These are phyloP conservation scores for Tetramitus jugosus DNA, from an alignment of 208 protist species.

Conservation along the genomic window DNA sequence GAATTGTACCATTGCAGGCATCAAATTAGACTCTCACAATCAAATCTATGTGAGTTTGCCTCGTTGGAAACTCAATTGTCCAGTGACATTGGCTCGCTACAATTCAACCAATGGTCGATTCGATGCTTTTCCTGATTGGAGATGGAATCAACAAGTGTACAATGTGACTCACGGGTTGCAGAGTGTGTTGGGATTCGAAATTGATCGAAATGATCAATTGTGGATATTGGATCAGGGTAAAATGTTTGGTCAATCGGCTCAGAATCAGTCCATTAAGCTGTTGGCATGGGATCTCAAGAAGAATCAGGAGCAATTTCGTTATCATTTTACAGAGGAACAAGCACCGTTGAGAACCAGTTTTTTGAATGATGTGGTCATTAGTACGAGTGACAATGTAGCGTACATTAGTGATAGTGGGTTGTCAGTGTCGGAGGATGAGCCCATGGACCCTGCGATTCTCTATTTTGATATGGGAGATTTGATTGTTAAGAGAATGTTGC, in stretches of 20 bases:
- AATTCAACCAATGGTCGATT: not conserved
- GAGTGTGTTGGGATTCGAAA: conserved; percentile 30
- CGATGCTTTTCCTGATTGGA: conserved; percentile 25
- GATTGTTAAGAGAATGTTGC: conserved; percentile 4
- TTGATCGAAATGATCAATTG: conserved; percentile 19
- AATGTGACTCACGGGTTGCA: not conserved
- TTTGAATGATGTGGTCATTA: conserved; percentile 26
- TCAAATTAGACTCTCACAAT: conserved; percentile 16
- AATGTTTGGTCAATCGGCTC: not conserved
- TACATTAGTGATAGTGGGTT: conserved; percentile 27
- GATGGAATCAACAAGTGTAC: conserved; percentile 4
- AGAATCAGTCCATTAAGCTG: not conserved
- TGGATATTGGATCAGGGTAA: conserved; percentile 28
- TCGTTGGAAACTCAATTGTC: conserved; percentile 13
- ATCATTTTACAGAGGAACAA: conserved; percentile 1
- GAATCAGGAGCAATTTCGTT: not conserved
- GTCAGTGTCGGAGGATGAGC: not conserved
- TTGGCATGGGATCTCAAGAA: conserved; percentile 16
- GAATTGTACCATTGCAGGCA: conserved; percentile 2
- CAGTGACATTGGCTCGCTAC: conserved; percentile 3
- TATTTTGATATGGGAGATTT: not conserved
- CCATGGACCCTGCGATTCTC: not conserved
- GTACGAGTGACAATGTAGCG: conserved; percentile 4
- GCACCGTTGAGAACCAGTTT: not conserved
- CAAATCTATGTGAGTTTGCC: conserved; percentile 16